A percentile compares a stretch with the other conserved stretches of the same genome.
Conservation (phyloP, 192 early-diverging fungal species). For the Rhizoclosmatium globosum region DNA sequence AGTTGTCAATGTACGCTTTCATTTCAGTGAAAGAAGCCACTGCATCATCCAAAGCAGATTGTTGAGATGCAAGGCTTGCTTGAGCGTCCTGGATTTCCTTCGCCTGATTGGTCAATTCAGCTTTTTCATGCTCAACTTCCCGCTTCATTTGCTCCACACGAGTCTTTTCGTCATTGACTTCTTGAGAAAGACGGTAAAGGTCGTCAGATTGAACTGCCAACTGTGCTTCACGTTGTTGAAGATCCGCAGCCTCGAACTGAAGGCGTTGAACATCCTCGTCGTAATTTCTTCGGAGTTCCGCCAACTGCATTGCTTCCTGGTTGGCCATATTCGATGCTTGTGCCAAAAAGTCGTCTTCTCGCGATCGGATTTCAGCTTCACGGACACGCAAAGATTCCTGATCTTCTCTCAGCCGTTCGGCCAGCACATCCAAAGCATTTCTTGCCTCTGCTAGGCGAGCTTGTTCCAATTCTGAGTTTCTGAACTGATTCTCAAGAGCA, state of each 20-base stretch:
- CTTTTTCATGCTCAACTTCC: slow-evolving; percentile 6
- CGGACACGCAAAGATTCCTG: slow-evolving; percentile 17
- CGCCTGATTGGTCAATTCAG: slow-evolving; percentile 4
- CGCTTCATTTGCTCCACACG: slow-evolving; percentile 4
- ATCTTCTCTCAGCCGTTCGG: slow-evolving; percentile 3
- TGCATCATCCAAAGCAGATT: slow-evolving; percentile 24
- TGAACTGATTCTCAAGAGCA: background rate
- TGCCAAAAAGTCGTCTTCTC: slow-evolving; percentile 28
- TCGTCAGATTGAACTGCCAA: slow-evolving; percentile 8
- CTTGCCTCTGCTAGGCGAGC: background rate
- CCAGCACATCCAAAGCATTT: slow-evolving; percentile 7
- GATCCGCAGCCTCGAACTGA: slow-evolving; percentile 3
- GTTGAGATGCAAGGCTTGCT: slow-evolving; percentile 1
- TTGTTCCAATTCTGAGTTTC: background rate
- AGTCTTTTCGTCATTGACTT: slow-evolving; percentile 22
- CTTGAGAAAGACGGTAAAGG: background rate
- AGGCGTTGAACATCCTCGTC: slow-evolving; percentile 11
- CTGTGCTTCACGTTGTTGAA: slow-evolving; percentile 9
- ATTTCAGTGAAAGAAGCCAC: slow-evolving; percentile 24
- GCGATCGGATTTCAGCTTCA: slow-evolving; percentile 27
- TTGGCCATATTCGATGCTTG: slow-evolving; percentile 28
- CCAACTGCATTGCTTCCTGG: slow-evolving; percentile 21
- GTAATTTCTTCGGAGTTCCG: slow-evolving; percentile 22
- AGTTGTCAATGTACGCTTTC: slow-evolving; percentile 27
- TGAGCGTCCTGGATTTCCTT: slow-evolving; percentile 15